Conservation (phyloP, 2,329 filamentous ascomycete genomes). For the Talaromyces sp. region DNA sequence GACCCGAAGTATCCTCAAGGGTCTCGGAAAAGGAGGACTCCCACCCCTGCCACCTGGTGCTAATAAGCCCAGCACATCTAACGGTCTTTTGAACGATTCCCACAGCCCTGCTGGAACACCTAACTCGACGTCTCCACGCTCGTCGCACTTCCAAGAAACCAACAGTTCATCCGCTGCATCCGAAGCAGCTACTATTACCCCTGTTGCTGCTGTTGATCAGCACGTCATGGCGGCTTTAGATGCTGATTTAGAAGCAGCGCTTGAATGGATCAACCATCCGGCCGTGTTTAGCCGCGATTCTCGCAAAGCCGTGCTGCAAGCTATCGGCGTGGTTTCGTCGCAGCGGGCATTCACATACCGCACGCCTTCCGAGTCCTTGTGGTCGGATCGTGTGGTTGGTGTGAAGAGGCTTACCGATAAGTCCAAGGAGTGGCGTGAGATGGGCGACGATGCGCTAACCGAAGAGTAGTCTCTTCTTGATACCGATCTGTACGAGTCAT, state of each 20-base stretch:
- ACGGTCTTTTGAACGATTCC: conserved; percentile 31
- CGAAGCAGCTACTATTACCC: conserved; percentile 49
- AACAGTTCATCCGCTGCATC: conserved; percentile 34
- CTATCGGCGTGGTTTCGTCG: conserved; percentile 92
- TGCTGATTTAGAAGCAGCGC: conserved; percentile 78
- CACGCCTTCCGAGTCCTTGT: conserved; percentile 81
- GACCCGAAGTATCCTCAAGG: conserved; percentile 91
- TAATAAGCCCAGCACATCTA: conserved; percentile 32
- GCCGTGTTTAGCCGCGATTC: conserved; percentile 92
- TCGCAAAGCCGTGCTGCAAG: conserved; percentile 91
- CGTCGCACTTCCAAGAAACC: conserved; percentile 31
- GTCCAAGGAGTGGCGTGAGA: conserved; percentile 88
- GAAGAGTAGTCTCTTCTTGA: conserved; percentile 42
- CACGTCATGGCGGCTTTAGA: conserved; percentile 82
- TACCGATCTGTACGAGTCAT: neutral
- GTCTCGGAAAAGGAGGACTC: conserved; percentile 88
- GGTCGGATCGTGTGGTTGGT: conserved; percentile 78
- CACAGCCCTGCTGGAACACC: conserved; percentile 39
- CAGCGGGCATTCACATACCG: conserved; percentile 93
- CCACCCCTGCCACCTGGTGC: conserved; percentile 70
- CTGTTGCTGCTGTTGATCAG: conserved; percentile 72
- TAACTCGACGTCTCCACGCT: conserved; percentile 38
- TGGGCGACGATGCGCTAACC: conserved; percentile 68
- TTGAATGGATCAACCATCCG: conserved; percentile 98
- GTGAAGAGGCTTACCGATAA: conserved; percentile 77